These are phyloP conservation scores for Metschnikowia borealis DNA, from an alignment of 805 yeast species.

Conservation along the genomic window DNA sequence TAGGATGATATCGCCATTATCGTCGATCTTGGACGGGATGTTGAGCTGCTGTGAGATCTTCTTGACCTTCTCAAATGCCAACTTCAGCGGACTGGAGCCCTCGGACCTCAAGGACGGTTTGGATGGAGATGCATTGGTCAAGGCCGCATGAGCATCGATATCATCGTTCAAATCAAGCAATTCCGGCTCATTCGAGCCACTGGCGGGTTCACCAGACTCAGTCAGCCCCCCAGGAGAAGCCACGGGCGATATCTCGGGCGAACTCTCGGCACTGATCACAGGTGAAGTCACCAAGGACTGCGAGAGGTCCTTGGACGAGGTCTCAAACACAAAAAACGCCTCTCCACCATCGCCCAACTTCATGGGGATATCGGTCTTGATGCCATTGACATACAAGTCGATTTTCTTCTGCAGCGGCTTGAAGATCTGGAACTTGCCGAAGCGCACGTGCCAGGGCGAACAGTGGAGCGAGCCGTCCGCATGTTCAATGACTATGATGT, in stretches of 20 bases:
- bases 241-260: constrained; percentile 49
- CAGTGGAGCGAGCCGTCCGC: constrained; percentile 77
- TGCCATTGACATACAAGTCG: constrained; percentile 81
- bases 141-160: constrained; percentile 28
- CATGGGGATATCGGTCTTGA: constrained; percentile 83
- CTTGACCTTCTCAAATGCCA: constrained; percentile 56
- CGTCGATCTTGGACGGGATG: constrained; percentile 83
- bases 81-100: constrained; percentile 13
- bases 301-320: constrained; percentile 62
- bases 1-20: constrained; percentile 82
- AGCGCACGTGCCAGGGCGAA: constrained; percentile 94
- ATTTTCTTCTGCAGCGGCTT: constrained; percentile 95
- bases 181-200: constrained; percentile 26
- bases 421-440: constrained; percentile 88
- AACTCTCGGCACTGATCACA: constrained; percentile 60
- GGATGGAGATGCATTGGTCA: constrained; percentile 17
- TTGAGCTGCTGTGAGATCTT: constrained; percentile 66
- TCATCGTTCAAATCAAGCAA: constrained; percentile 33
- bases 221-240: constrained; percentile 14
- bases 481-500: constrained; percentile 90
- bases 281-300: constrained; percentile 81
- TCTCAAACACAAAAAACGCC: constrained; percentile 94
- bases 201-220: background rate
- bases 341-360: constrained; percentile 97
- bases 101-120: constrained; percentile 19